These are phyloP conservation scores for Kalmanozyma brasiliensis DNA, from an alignment of 1,284 basidiomycete species.

Conservation along the genomic window DNA sequence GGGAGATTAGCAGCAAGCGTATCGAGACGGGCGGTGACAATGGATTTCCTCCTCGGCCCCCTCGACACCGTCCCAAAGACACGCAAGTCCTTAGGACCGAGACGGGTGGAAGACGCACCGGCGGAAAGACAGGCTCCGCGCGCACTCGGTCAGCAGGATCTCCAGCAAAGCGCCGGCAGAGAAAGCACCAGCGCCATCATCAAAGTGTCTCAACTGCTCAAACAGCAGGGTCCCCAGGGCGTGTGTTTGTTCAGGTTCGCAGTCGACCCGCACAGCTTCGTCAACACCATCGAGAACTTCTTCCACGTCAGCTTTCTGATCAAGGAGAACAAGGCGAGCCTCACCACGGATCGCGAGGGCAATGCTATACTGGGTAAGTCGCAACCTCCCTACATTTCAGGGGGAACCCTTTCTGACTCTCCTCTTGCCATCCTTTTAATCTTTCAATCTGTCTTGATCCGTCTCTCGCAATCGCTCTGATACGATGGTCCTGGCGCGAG, in stretches of 20 bases:
- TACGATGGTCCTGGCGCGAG: too few relatives aligned
- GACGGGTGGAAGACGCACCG: slow-evolving; percentile 16
- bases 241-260: slow-evolving; percentile 85
- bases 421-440: too few relatives aligned
- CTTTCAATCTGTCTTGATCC: too few relatives aligned
- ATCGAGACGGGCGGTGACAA: slow-evolving; percentile 49
- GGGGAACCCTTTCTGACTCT: too few relatives aligned
- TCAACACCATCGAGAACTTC: slow-evolving; percentile 90
- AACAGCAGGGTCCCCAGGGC: slow-evolving; percentile 65
- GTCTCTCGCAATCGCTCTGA: too few relatives aligned
- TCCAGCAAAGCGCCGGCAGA: slow-evolving; percentile 45
- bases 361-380: slow-evolving; percentile 79
- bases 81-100: slow-evolving; percentile 9
- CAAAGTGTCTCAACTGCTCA: slow-evolving; percentile 69
- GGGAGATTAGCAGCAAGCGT: slow-evolving; percentile 40
- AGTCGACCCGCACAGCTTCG: slow-evolving; percentile 85
- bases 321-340: slow-evolving; percentile 78
- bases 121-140: slow-evolving; percentile 35
- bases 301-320: slow-evolving; percentile 93
- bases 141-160: slow-evolving; percentile 51
- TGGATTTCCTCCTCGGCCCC: slow-evolving; percentile 64
- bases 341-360: slow-evolving; percentile 72
- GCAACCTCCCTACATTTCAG: background rate
- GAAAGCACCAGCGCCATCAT: slow-evolving; percentile 60
- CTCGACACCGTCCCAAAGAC: slow-evolving; percentile 50